Evolutionary conservation across 352 stramenopile genomes (phyloP).

Genomic region (Pythium myriotylum): DNA sequence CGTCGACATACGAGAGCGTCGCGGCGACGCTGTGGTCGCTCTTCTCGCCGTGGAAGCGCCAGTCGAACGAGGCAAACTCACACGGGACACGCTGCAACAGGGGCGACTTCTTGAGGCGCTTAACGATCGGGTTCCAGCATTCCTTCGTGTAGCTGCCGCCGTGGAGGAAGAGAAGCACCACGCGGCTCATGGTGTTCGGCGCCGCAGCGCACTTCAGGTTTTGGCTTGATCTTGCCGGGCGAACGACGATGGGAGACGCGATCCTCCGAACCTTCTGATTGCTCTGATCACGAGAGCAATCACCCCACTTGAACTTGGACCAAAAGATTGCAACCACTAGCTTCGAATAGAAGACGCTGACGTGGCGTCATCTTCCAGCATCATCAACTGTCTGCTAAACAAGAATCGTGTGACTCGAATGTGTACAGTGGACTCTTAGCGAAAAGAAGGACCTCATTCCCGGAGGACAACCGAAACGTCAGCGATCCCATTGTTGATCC

Average conservation of each 20-base stretch:
- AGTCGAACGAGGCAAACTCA: conserved; percentile 42
- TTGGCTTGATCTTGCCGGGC: too few relatives aligned
- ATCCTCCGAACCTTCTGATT: too few relatives aligned
- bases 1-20: conserved; percentile 22
- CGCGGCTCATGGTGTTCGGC: conserved; percentile 4
- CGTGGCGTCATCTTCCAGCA: not conserved
- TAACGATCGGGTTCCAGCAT: conserved; percentile 50
- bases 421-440: too few relatives aligned
- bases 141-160: conserved; percentile 44
- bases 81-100: conserved; percentile 24
- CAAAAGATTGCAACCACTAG: too few relatives aligned
- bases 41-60: conserved; percentile 41
- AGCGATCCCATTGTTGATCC: not conserved
- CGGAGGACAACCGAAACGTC: too few relatives aligned
- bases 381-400: conserved; percentile 1
- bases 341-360: conserved; percentile 2
- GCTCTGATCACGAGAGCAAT: too few relatives aligned
- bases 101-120: conserved; percentile 30
- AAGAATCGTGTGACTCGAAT: too few relatives aligned
- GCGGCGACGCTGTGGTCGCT: conserved; percentile 34
- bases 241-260: too few relatives aligned
- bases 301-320: not conserved
- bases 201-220: too few relatives aligned
- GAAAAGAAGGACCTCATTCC: too few relatives aligned
- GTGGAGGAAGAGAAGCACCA: conserved; percentile 45